Percentiles rank a stretch among this genome's conserved stretches.
phyloP scores from a whole-genome alignment of 495 filamentous ascomycete species.

The Penicillium tannophilum region DNA sequence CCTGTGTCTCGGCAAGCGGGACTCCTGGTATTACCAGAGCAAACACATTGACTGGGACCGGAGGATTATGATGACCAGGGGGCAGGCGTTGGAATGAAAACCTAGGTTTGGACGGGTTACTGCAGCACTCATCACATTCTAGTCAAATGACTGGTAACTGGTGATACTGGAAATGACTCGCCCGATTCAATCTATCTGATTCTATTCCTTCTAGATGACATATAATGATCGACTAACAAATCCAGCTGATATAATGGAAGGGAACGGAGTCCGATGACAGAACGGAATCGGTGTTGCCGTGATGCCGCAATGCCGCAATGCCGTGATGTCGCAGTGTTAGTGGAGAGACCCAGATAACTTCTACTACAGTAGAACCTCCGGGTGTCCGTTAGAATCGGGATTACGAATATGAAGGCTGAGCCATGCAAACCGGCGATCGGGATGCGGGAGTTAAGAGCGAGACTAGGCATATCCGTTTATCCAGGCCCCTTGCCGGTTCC shows the following conservation, averaged over 20 bases:
- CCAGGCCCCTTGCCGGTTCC: too few species aligned
- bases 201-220: not conserved
- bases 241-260: not conserved
- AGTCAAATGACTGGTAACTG: conserved; percentile 10
- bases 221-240: not conserved
- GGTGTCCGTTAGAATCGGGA: not conserved
- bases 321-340: not conserved
- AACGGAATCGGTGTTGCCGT: not conserved
- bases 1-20: conserved; percentile 16
- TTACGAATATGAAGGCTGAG: not conserved
- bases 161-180: conserved; percentile 6
- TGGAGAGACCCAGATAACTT: not conserved
- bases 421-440: not conserved
- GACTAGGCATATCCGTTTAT: not conserved
- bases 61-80: conserved; percentile 21
- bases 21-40: conserved; percentile 15
- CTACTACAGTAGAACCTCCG: not conserved
- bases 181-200: not conserved
- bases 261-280: not conserved
- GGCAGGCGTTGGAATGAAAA: conserved; percentile 25
- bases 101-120: not conserved
- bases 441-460: not conserved
- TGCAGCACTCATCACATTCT: conserved; percentile 12
- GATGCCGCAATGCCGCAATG: not conserved
- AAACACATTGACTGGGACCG: conserved; percentile 22